Percentiles rank a stretch among this genome's conserved stretches.
These are phyloP conservation scores for Huntiella bhutanensis DNA, from an alignment of 2,329 filamentous ascomycete species.

Conservation along the genomic window DNA sequence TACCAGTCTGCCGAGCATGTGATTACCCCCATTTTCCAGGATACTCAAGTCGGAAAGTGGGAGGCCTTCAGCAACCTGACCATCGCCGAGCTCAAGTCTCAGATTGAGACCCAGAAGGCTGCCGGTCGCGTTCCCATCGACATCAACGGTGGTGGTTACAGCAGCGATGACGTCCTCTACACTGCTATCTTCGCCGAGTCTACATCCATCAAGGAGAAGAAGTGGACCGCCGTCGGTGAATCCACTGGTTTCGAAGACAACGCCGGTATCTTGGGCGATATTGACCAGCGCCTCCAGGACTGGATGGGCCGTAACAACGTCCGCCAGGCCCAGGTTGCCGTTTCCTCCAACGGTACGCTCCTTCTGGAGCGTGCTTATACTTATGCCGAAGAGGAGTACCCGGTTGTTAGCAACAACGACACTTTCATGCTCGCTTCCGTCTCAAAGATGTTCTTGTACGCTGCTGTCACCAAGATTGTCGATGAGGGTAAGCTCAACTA, in stretches of 20 bases:
- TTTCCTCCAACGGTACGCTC: constrained; percentile 4
- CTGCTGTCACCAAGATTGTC: constrained; percentile 10
- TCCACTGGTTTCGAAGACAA: constrained; percentile 6
- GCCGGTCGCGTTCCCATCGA: constrained; percentile 11
- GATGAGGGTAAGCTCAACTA: constrained; percentile 8
- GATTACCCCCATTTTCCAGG: constrained; percentile 11
- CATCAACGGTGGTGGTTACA: constrained; percentile 10
- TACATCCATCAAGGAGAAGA: neutral
- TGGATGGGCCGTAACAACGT: constrained; percentile 12
- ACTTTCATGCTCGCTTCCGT: constrained; percentile 12
- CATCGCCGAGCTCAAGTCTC: neutral
- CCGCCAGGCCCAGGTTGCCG: constrained; percentile 12
- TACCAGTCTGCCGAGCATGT: constrained; percentile 10
- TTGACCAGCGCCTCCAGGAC: constrained; percentile 5
- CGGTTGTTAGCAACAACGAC: constrained; percentile 8
- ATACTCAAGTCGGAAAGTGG: constrained; percentile 12
- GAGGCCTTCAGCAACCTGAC: constrained; percentile 7
- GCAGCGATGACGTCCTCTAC: constrained; percentile 6
- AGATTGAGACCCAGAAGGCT: constrained; percentile 8
- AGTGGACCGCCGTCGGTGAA: constrained; percentile 8
- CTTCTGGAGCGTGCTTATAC: constrained; percentile 12
- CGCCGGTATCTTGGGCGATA: neutral
- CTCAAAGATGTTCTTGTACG: constrained; percentile 13
- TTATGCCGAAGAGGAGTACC: constrained; percentile 11
- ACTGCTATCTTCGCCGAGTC: constrained; percentile 12